These are phyloP conservation scores for Mycena rosella DNA, from an alignment of 768 basidiomycete species.

Conservation along the genomic window DNA sequence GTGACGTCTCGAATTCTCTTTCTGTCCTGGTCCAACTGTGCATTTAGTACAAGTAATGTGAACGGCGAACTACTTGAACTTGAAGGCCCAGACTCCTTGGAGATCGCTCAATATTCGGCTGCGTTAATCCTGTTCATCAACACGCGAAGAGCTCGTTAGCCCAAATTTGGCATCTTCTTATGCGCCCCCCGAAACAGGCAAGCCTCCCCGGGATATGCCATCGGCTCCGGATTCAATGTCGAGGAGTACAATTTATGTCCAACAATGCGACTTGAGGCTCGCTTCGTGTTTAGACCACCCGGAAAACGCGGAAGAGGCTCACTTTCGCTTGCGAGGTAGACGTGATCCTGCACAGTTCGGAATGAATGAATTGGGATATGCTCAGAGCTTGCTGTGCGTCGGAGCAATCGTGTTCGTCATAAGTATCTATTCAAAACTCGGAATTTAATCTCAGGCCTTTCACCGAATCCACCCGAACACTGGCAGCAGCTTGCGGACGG, in stretches of 20 bases:
- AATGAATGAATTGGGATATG: slow-evolving; percentile 14
- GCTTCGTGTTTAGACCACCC: slow-evolving; percentile 19
- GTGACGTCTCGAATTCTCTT: slow-evolving; percentile 18
- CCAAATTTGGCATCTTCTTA: slow-evolving; percentile 20
- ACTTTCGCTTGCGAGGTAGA: slow-evolving; percentile 16
- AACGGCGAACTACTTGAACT: neutral
- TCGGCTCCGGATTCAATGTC: slow-evolving; percentile 23
- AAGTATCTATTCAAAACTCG: slow-evolving; percentile 11
- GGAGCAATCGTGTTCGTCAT: neutral
- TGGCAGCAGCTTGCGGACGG: slow-evolving; percentile 16
- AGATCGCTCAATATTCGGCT: slow-evolving; percentile 20
- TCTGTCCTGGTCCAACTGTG: neutral
- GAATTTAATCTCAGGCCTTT: slow-evolving; percentile 11
- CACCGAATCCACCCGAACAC: neutral
- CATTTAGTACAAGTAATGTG: neutral
- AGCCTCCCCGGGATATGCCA: slow-evolving; percentile 10
- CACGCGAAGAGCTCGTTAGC: slow-evolving; percentile 18
- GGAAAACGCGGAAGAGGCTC: slow-evolving; percentile 27
- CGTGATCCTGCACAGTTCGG: slow-evolving; percentile 1
- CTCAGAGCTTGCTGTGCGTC: neutral
- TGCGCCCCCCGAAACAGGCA: slow-evolving; percentile 17
- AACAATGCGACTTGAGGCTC: slow-evolving; percentile 14
- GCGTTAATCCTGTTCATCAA: slow-evolving; percentile 18
- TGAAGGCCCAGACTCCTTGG: neutral
- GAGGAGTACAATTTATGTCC: slow-evolving; percentile 11